Percentiles rank a stretch among this genome's conserved stretches.
phyloP scores from a whole-genome alignment of 768 basidiomycete genomes.

The Serendipita vermifera region DNA sequence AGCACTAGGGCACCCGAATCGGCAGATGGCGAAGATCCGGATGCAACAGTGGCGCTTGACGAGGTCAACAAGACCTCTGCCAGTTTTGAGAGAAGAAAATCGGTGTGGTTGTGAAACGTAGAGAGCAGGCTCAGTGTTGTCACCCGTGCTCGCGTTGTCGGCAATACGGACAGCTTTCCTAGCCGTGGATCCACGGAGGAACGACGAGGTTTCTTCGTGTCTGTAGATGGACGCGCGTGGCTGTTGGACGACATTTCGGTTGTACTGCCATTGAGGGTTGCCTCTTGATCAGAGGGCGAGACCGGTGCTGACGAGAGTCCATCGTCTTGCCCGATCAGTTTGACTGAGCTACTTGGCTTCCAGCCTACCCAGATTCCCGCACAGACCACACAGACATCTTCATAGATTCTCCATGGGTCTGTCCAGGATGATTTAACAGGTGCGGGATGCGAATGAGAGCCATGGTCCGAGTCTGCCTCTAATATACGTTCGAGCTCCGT shows the following conservation, averaged over 20 bases:
- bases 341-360: slow-evolving; percentile 47
- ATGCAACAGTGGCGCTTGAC: neutral
- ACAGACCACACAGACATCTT: slow-evolving; percentile 72
- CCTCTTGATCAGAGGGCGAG: too few species aligned
- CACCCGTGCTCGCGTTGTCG: neutral
- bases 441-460: slow-evolving; percentile 21
- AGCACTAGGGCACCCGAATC: slow-evolving; percentile 29
- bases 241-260: too few species aligned
- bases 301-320: neutral
- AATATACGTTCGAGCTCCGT: slow-evolving; percentile 62
- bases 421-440: slow-evolving; percentile 39
- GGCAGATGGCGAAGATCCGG: slow-evolving; percentile 14
- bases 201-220: neutral
- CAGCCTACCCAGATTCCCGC: slow-evolving; percentile 72
- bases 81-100: slow-evolving; percentile 41
- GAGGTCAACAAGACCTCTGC: slow-evolving; percentile 18
- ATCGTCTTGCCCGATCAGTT: neutral
- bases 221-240: neutral
- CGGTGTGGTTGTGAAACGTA: slow-evolving; percentile 51
- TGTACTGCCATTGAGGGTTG: too few species aligned
- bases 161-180: neutral
- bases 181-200: neutral
- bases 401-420: slow-evolving; percentile 70
- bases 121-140: slow-evolving; percentile 46
- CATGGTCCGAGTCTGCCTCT: slow-evolving; percentile 10